Evolutionary conservation across 1,139 yeast genomes (phyloP), one percentile per base, ranked within the genome.

Genomic region (Protomyces arabidopsidicola): DNA sequence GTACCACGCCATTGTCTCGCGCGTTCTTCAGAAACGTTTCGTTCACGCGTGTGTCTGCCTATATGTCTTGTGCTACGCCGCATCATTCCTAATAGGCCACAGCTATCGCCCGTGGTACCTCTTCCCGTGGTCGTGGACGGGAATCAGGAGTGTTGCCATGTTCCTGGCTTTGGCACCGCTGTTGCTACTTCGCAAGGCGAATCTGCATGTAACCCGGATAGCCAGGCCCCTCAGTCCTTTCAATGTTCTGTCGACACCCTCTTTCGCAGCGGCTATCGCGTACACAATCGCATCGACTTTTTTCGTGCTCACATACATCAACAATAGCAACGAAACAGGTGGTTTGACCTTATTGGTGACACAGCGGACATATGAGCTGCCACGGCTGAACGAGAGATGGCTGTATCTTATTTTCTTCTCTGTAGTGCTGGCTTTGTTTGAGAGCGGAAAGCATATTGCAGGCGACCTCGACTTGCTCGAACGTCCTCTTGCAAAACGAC

Each of bases 311-410:
- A 27, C 52, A 2, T 58, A 52, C 34, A 51, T 58, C 35, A 38
- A 51, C 6, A 58, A 58, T 34, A 24, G 34, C 3, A 9, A 20
- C 42, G 24, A 18, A 10, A 24, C 10, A 22, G 27, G 24, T 14
- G 34, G 31, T 9, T n/a, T 58, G 45, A 24, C 56, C 9, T 12
- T 58, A 9, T 16, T 58, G 5, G 31, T 42, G 8, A 58, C 53
- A 4, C 56, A 58, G 14, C 39, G 62, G n/a, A 50, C 62, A 3
- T 58, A 52, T 22, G 62, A 58, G 31, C 31, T 58, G 53, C 62
- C 62, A 8, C 51, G 62, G n/a, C 18, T 58, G 34, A 58, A 58
- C 18, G 62, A 58, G n/a, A 51, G 62, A 12, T 58, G 62, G 62
- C 34, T 58, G 3, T 58, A 39, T 27, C 20, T 58, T 35, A 51